phyloP scores from a whole-genome alignment of 176 grass and related monocot species.

The Musa itinerans region DNA sequence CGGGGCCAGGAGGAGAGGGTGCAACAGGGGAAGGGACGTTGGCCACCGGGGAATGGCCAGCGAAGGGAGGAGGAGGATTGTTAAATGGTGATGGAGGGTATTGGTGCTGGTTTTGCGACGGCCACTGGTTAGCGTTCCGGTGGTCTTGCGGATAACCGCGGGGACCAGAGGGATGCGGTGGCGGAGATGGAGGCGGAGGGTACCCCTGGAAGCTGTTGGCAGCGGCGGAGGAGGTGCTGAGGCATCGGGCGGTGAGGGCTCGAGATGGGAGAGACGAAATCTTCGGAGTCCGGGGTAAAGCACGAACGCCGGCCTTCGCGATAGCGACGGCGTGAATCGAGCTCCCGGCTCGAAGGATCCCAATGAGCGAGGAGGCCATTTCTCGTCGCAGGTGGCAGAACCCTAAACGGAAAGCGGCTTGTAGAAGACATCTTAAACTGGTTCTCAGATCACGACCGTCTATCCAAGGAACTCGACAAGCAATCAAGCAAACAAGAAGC shows the following conservation, averaged over 20 bases:
- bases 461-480: too few relatives aligned
- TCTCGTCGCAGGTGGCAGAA: too few relatives aligned
- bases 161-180: neutral
- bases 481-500: too few relatives aligned
- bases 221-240: neutral
- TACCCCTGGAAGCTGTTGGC: neutral
- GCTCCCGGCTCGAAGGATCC: slow-evolving; percentile 1
- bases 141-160: neutral
- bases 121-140: neutral
- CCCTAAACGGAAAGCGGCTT: too few relatives aligned
- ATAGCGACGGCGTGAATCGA: neutral
- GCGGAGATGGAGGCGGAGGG: neutral
- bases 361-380: neutral
- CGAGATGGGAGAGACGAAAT: neutral
- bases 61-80: neutral
- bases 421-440: too few relatives aligned
- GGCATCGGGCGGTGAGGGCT: neutral
- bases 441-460: too few relatives aligned
- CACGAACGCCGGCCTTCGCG: neutral
- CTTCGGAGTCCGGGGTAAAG: neutral
- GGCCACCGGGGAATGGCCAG: neutral
- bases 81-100: neutral
- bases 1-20: neutral
- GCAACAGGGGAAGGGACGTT: neutral
- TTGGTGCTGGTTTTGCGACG: slow-evolving; percentile 11